Evolutionary conservation across 495 filamentous ascomycete species (phyloP), one percentile per base, ranked within the genome.

Genomic region (Achaetomiella virescens): DNA sequence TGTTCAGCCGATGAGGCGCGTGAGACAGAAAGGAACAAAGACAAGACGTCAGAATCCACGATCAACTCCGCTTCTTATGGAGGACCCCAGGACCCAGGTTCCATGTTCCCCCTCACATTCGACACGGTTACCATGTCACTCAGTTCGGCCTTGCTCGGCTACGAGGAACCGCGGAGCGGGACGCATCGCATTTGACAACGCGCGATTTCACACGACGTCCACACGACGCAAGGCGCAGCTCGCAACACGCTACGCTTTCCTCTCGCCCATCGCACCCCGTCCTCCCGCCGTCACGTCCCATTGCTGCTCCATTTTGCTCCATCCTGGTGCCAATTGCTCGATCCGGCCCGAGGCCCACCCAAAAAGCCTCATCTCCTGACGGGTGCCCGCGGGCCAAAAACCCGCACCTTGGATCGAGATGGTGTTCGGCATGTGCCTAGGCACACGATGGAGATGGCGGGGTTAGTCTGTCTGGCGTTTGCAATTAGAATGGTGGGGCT

Each of bases 61-160:
- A 8, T 15, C 37, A 21, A 33, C 49, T 53, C 51, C 40, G 51
- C 52, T 46, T 54, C 27, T 46, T 54, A 54, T 46, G 31, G 27
- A 37, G 40, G 11, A 3, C 20, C n/a, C 15, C 3, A 38, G 36
- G 11, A 14, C 12, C 36, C 36, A n/a, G 11, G 36, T 38, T 38
- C 10, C 36, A 12, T 38, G 6, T 15, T 18, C 38, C 27, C 17
- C 50, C 25, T 17, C 15, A 15, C 18, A 37, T 27, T 27, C 35
- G 48, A 43, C 49, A 31, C 37, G 9, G 25, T 31, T 42, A 0
- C 25, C 20, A 8, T 10, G 40, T 20, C 18, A 11, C 18, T 46
- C 17, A 27, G 45, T 40, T 56, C 54, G 54, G 45, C 27, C 36
- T 40, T 22, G 33, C 45, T 56, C 54, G 54, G 54, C 53, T 48